Evolutionary conservation across 345 rosid species (phyloP).

Genomic region (Luvunga scandens): DNA sequence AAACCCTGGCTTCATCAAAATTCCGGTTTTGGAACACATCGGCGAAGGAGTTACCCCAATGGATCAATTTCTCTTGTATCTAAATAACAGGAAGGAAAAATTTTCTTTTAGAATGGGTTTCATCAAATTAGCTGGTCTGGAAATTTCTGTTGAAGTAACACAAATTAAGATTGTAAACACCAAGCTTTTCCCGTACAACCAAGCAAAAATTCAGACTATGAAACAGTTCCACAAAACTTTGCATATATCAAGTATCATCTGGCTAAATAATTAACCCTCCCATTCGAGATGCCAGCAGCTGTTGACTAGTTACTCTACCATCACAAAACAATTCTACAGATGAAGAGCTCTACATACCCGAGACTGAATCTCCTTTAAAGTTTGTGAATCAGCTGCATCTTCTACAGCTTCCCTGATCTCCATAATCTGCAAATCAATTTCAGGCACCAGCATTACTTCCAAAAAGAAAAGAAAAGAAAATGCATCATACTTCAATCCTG

Average conservation of each 20-base stretch:
- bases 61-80: slow-evolving; percentile 64
- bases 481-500: neutral
- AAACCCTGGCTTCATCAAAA: slow-evolving; percentile 63
- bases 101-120: neutral
- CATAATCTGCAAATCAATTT: slow-evolving; percentile 58
- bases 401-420: slow-evolving; percentile 89
- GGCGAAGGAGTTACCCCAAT: slow-evolving; percentile 62
- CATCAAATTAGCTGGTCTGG: neutral
- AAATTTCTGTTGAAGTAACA: neutral
- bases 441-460: neutral
- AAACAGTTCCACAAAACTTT: neutral
- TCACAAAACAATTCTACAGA: slow-evolving; percentile 7
- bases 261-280: neutral
- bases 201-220: neutral
- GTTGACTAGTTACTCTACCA: neutral
- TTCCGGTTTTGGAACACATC: slow-evolving; percentile 47
- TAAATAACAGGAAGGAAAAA: slow-evolving; percentile 24
- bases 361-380: slow-evolving; percentile 54
- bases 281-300: neutral
- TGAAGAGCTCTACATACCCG: slow-evolving; percentile 42
- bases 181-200: neutral
- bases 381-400: slow-evolving; percentile 62
- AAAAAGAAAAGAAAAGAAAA: neutral
- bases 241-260: neutral
- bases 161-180: neutral